Conservation (phyloP, 2,329 filamentous ascomycete genomes). For the Endoconidiophora laricicola region DNA sequence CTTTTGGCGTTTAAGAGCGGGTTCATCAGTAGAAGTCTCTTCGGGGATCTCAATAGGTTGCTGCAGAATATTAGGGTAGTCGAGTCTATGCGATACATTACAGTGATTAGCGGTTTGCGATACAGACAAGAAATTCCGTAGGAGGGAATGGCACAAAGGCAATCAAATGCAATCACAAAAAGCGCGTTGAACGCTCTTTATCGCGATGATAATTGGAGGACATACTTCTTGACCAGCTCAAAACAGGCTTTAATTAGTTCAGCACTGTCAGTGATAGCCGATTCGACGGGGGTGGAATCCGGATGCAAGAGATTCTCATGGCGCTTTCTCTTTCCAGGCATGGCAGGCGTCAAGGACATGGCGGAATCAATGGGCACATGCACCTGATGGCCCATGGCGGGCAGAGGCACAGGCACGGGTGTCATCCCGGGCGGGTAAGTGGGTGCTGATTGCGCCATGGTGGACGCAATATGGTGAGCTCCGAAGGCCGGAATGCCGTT, state of each 20-base stretch:
- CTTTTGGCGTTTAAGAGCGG: slow-evolving; percentile 44
- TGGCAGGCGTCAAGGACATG: slow-evolving; percentile 12
- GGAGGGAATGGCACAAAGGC: not conserved
- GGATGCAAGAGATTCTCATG: slow-evolving; percentile 24
- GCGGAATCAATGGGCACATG: slow-evolving; percentile 11
- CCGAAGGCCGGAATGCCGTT: not conserved
- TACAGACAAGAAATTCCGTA: not conserved
- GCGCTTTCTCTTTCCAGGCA: slow-evolving; percentile 42
- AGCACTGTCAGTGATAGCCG: slow-evolving; percentile 16
- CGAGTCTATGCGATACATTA: slow-evolving; percentile 28
- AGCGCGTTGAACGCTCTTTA: not conserved
- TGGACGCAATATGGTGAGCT: not conserved
- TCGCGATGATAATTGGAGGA: slow-evolving; percentile 5
- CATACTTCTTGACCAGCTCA: slow-evolving; percentile 24
- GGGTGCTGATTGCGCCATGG: slow-evolving; percentile 27
- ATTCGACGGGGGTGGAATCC: not conserved
- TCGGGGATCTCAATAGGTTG: slow-evolving; percentile 33
- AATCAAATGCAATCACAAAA: slow-evolving; percentile 9
- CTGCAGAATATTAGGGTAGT: slow-evolving; percentile 20
- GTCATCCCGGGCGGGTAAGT: slow-evolving; percentile 24
- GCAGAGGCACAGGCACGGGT: slow-evolving; percentile 11
- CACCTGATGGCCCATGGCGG: not conserved
- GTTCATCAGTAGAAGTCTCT: slow-evolving; percentile 33
- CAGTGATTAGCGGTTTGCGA: not conserved
- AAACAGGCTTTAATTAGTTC: slow-evolving; percentile 24